A percentile compares a stretch with the other conserved stretches of the same genome.
Conservation (phyloP, 768 basidiomycete genomes). For the Leccinum uliginosum region DNA sequence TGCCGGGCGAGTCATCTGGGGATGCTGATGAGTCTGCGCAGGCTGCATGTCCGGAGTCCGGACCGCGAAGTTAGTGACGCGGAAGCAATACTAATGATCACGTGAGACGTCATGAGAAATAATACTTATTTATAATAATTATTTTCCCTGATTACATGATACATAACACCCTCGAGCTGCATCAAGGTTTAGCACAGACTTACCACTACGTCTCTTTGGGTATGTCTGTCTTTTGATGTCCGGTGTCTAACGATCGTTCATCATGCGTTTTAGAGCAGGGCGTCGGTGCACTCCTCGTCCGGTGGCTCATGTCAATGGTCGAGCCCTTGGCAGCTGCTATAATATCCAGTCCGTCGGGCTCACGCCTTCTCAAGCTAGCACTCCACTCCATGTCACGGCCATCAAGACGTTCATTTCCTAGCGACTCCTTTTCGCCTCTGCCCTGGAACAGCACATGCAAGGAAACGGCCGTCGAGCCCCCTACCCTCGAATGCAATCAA, state of each 20-base stretch:
- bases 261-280: neutral
- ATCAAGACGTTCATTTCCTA: constrained; percentile 31
- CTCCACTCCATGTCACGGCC: constrained; percentile 29
- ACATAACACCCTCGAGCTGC: neutral
- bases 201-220: constrained; percentile 8
- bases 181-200: neutral
- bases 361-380: constrained; percentile 26
- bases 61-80: too few relatives aligned
- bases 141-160: constrained; percentile 18
- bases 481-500: constrained; percentile 27
- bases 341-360: constrained; percentile 33
- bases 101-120: neutral
- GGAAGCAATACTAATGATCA: neutral
- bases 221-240: constrained; percentile 1
- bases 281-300: constrained; percentile 8
- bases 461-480: constrained; percentile 36
- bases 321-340: constrained; percentile 58
- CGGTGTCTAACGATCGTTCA: neutral
- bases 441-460: constrained; percentile 53
- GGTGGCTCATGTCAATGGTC: constrained; percentile 54
- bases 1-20: constrained; percentile 14
- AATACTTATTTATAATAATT: neutral
- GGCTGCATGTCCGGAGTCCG: neutral
- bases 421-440: constrained; percentile 54
- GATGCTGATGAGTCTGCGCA: neutral